Evolutionary conservation across 768 basidiomycete species (phyloP).

Genomic region (Mycena filopes): DNA sequence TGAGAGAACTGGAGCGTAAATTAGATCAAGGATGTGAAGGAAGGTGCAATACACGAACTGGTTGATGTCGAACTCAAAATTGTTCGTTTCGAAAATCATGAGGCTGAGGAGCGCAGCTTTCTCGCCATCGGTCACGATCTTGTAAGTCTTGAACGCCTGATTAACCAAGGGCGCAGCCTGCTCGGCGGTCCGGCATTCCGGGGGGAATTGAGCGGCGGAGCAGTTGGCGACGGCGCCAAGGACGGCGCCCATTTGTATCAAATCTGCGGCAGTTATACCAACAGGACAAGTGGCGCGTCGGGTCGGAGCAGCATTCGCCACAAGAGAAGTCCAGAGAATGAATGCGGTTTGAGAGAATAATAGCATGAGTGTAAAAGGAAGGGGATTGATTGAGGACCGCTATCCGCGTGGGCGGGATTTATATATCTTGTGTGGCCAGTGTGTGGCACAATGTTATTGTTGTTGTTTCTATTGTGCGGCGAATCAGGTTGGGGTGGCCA

Average conservation of each 20-base stretch:
- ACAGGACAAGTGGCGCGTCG: background rate
- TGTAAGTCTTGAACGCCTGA: constrained; percentile 32
- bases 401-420: too few relatives aligned
- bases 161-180: constrained; percentile 40
- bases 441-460: too few relatives aligned
- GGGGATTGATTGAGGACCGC: too few relatives aligned
- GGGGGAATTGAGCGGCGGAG: constrained; percentile 21
- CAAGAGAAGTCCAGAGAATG: constrained; percentile 1
- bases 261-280: constrained; percentile 32
- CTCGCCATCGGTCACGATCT: constrained; percentile 33
- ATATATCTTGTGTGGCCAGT: too few relatives aligned
- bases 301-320: constrained; percentile 13
- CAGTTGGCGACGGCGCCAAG: constrained; percentile 33
- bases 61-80: constrained; percentile 38
- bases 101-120: constrained; percentile 37
- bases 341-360: background rate
- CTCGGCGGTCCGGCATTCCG: constrained; percentile 35
- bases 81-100: constrained; percentile 36
- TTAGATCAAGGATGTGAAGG: background rate
- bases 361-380: background rate
- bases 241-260: constrained; percentile 36
- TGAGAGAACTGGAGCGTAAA: constrained; percentile 20
- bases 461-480: too few relatives aligned
- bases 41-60: constrained; percentile 28
- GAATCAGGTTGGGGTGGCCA: too few relatives aligned